These are phyloP conservation scores for Solanum bulbocastanum DNA, from an alignment of 257 asterid species.

Conservation along the genomic window DNA sequence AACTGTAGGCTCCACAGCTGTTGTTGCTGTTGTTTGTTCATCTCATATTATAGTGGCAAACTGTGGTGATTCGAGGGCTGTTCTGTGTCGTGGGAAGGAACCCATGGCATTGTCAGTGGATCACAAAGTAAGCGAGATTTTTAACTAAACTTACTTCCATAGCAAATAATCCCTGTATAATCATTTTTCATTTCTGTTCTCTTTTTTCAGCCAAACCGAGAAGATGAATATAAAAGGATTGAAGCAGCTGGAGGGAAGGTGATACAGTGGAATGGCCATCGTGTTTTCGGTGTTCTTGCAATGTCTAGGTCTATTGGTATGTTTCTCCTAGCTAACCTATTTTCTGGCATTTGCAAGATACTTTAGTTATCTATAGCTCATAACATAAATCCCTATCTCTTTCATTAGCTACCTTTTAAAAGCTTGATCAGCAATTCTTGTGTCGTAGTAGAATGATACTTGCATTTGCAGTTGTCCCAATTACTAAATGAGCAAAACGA, in stretches of 20 bases:
- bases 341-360: not conserved
- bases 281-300: slow-evolving; percentile 95
- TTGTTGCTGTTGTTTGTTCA: slow-evolving; percentile 80
- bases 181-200: slow-evolving; percentile 5
- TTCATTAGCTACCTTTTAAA: not conserved
- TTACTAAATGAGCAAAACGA: not conserved
- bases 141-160: not conserved
- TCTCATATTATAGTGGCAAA: slow-evolving; percentile 91
- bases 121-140: slow-evolving; percentile 53
- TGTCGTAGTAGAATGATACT: not conserved
- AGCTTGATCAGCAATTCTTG: not conserved
- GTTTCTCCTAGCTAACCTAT: slow-evolving; percentile 4
- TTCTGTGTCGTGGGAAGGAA: slow-evolving; percentile 82
- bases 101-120: slow-evolving; percentile 69
- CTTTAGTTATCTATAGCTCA: not conserved
- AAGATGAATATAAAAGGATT: slow-evolving; percentile 87
- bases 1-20: slow-evolving; percentile 94
- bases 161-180: not conserved
- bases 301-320: slow-evolving; percentile 96
- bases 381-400: not conserved
- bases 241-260: slow-evolving; percentile 97
- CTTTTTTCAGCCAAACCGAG: slow-evolving; percentile 65
- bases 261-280: slow-evolving; percentile 98
- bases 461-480: not conserved
- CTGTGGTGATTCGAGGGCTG: slow-evolving; percentile 97